Evolutionary conservation across 495 filamentous ascomycete species (phyloP), one percentile per base, ranked within the genome.

Genomic region (Annulohypoxylon stygium): DNA sequence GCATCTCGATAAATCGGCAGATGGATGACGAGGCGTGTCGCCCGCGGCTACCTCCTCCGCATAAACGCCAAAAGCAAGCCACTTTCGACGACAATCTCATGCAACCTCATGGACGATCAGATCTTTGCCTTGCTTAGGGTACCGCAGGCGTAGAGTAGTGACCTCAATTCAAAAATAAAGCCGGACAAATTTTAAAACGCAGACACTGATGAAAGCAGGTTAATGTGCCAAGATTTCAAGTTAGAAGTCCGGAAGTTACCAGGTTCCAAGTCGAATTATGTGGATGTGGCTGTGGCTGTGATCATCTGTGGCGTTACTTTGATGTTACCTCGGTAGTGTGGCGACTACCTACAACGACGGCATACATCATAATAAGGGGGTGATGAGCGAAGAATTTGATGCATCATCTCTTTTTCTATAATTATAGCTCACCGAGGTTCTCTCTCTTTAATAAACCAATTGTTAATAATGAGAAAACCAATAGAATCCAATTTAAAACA

Each of bases 1-100:
- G 33, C 36, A 37, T 54, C n/a, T 68, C 45, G 30, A 41, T 58
- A 45, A 59, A 36, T 45, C 34, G 63, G 39, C 41, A 59, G 65
- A 50, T 36, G 23, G 45, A 47, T 61, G 45, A 68, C 65, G 65
- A 68, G 65, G 36, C 65, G 45, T 68, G 45, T 51, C 12, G 43
- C 6, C 36, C 4, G 43, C 60, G 26, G 37, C 45, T 26, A 26
- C 26, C 9, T 30, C 14, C 57, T 60, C 26, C 26, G 57, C 34
- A 60, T 60, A 36, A 39, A 43, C 30, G 18, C 36, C 18, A 36
- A 43, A 43, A 41, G 12, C 57, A 60, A 60, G 36, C 57, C 37
- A 30, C 20, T 26, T 60, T 60, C 11, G 57, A 60, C 30, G 25
- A 34, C 18, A 25, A 60, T 45, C 3, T 43, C 23, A 60, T 60